Base-by-base conservation (phyloP, 306 rosid species). In the Trifolium fragiferum region DNA sequence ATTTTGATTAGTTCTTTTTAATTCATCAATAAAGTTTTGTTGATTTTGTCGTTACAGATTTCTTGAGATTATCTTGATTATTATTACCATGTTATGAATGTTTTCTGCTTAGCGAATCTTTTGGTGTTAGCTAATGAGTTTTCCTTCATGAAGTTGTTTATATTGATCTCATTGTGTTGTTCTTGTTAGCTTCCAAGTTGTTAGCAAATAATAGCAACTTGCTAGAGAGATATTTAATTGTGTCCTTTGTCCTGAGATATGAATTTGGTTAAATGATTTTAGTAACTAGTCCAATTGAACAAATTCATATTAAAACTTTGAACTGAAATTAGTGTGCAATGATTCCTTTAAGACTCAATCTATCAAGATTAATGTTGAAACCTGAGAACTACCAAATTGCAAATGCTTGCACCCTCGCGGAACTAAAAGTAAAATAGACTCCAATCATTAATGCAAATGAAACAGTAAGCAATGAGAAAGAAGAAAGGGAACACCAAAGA, bases 41-140 rank as follows among this genome's bases (percentile, higher is more conserved):
- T 33, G 80, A 69, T 63, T 68, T 72, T 33, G 69, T 35, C 44
- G 25, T 78, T 27, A 35, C 27, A 27, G 46, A 13, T 57, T 71
- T 63, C 68, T 50, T 68, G 32, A 12, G 10, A 49, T 72, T 47
- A 16, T 46, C 50, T 62, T 47, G 71, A 15, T 54, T 30, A 30
- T 30, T 30, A 30, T 30, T 30, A 30, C 5, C 33, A 30, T 30
- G 7, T 30, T 30, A 4, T 30, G 0, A 30, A 30, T 30, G 33
- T 4, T 30, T 30, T 30, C 33, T 30, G 33, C 33, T 30, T 30
- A 30, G 33, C 33, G 1, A 30, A 6, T 30, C 33, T 30, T 30
- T 30, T 30, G 33, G 21, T 40, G 16, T 20, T 18, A 14, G 16
- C 51, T 37, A 27, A 38, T 30, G 44, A 38, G n/a, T 68, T 35